Percentiles rank a stretch among this genome's conserved stretches.
Evolutionary conservation across 257 asterid genomes (phyloP).

Genomic region (Lithospermum erythrorhizon): DNA sequence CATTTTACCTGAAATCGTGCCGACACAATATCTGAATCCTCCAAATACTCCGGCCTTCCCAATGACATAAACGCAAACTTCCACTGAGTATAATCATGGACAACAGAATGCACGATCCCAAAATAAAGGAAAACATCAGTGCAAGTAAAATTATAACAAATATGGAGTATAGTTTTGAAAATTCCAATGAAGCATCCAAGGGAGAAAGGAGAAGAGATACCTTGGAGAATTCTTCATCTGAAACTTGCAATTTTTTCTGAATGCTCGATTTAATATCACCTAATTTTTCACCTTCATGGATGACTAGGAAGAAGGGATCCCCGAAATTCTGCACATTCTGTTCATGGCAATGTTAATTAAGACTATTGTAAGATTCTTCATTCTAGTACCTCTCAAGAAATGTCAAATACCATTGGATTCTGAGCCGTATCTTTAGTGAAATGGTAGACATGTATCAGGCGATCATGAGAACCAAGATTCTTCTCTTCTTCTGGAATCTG

Average conservation of each 20-base stretch:
- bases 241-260: conserved; percentile 41
- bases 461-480: conserved; percentile 24
- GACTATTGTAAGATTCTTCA: no score
- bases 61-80: conserved; percentile 43
- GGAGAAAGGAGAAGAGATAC: conserved; percentile 12
- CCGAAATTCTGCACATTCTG: conserved; percentile 33
- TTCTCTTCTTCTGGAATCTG: conserved; percentile 47
- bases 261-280: conserved; percentile 34
- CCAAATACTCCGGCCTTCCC: conserved; percentile 42
- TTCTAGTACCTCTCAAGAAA: neutral
- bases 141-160: neutral
- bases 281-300: conserved; percentile 36
- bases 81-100: conserved; percentile 40
- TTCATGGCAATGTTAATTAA: no score
- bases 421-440: conserved; percentile 33
- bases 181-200: no score
- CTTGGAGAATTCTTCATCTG: conserved; percentile 49
- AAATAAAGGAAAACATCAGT: conserved; percentile 4
- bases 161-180: no score
- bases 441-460: conserved; percentile 54
- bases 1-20: conserved; percentile 47
- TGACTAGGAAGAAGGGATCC: conserved; percentile 43
- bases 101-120: no score
- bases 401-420: conserved; percentile 32
- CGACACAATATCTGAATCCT: conserved; percentile 39